A percentile compares a stretch with the other conserved stretches of the same genome.
phyloP scores from a whole-genome alignment of 2,329 filamentous ascomycete genomes.

The Trichoderma sp. region DNA sequence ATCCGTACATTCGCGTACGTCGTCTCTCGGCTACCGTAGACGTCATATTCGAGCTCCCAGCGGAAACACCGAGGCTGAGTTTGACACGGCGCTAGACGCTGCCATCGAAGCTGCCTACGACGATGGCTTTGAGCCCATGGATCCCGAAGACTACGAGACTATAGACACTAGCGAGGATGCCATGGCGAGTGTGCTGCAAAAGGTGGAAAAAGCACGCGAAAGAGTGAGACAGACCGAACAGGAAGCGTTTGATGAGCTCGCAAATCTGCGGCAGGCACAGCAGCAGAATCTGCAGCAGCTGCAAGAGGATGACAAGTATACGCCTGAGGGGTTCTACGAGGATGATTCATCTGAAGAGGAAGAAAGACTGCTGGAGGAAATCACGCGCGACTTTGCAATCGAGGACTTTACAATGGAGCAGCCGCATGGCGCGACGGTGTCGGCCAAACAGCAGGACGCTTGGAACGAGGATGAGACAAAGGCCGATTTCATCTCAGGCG shows the following conservation, averaged over 20 bases:
- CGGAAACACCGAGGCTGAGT: conserved; percentile 78
- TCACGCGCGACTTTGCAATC: conserved; percentile 78
- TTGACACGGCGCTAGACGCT: conserved; percentile 89
- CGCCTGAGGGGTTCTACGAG: conserved; percentile 57
- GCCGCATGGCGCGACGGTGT: background rate
- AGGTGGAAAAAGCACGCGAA: conserved; percentile 73
- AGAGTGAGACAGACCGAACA: conserved; percentile 69
- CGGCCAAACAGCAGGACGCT: conserved; percentile 7
- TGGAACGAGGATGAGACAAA: conserved; percentile 2
- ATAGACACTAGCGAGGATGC: conserved; percentile 42
- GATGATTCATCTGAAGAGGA: conserved; percentile 67
- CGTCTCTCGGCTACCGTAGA: conserved; percentile 63
- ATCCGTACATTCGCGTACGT: conserved; percentile 77
- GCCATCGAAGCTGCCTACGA: conserved; percentile 96
- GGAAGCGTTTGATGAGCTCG: conserved; percentile 48
- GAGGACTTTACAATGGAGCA: conserved; percentile 70
- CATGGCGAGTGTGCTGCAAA: conserved; percentile 56
- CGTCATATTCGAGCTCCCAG: conserved; percentile 68
- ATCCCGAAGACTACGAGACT: conserved; percentile 40
- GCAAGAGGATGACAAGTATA: conserved; percentile 18
- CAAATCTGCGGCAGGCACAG: conserved; percentile 45
- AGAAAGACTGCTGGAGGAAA: conserved; percentile 78
- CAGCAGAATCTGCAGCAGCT: conserved; percentile 32
- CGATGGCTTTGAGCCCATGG: conserved; percentile 77
- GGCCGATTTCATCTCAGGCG: conserved; percentile 38